Base-by-base conservation (phyloP, 225 moss, liverwort and hornwort species). In the Ulota crispa region DNA sequence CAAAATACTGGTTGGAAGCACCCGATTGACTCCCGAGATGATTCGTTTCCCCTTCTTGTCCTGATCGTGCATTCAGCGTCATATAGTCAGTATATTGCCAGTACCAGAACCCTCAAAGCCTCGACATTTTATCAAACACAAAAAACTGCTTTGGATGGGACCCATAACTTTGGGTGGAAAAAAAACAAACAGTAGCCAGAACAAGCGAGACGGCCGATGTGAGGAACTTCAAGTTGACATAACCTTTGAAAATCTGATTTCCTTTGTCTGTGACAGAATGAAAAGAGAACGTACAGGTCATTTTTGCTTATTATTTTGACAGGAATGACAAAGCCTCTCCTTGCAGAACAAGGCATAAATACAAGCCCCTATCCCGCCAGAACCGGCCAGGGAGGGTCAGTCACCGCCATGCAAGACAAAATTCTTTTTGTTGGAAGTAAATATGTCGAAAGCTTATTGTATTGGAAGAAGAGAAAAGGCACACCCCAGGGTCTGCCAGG, bases 11-110 rank as follows among this genome's bases (percentile, higher is more conserved):
- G 47, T 72, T 72, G 76, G 85, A 67, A 68, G 56, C 72, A 82
- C 72, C 79, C 69, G 67, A 12, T 84, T 68, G 72, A 24, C 83
- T 79, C n/a, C 84, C n/a, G 45, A 74, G 62, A 73, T 39, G 24
- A 39, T 60, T 80, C 64, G 76, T 73, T 88, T 88, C 64, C 86
- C 90, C 42, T 82, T 84, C 68, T 82, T 80, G 86, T 80, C 90
- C 90, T 90, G 70, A 36, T 69, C 27, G 43, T 82, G 61, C 68
- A 83, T 64, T 59, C 69, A 83, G 57, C 54, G 15, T 81, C 59
- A 64, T 31, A 73, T 34, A 19, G 27, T 88, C 36, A 83, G 12
- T n/a, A 30, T 50, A 23, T 76, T 61, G 77, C 62, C 73, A 56
- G 72, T 18, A 76, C 62, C 52, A 72, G 39, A 82, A 61, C 28